phyloP scores from a whole-genome alignment of 1,284 basidiomycete genomes.

The Moesziomyces parantarcticus region DNA sequence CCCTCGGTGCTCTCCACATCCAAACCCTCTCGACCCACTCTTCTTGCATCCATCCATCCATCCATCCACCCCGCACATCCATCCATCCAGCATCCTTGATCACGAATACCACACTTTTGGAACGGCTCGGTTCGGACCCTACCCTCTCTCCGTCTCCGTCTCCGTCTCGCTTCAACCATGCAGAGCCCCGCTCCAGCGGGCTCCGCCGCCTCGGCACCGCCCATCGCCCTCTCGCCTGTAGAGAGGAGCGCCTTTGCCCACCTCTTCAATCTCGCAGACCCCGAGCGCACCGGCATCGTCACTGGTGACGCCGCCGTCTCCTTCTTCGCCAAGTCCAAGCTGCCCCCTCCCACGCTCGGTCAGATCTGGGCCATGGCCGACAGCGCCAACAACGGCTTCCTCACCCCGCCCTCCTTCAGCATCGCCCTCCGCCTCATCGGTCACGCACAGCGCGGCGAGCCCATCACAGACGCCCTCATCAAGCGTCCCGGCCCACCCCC shows the following conservation, averaged over 20 bases:
- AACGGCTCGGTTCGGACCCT: too few species aligned
- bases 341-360: constrained; percentile 73
- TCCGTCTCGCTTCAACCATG: constrained; percentile 16
- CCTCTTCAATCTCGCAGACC: constrained; percentile 63
- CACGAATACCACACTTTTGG: too few species aligned
- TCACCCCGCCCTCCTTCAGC: constrained; percentile 73
- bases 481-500: constrained; percentile 78
- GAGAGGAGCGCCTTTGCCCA: constrained; percentile 63
- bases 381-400: constrained; percentile 71
- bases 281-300: constrained; percentile 59
- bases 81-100: too few species aligned
- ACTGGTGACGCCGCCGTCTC: constrained; percentile 63
- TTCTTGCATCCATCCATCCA: too few species aligned
- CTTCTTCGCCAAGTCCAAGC: constrained; percentile 64
- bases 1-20: too few species aligned
- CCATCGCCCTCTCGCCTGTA: constrained; percentile 43
- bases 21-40: too few species aligned
- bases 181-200: constrained; percentile 49
- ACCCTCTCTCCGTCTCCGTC: too few species aligned
- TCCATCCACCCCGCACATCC: too few species aligned
- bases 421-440: constrained; percentile 90
- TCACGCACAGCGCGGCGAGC: constrained; percentile 88
- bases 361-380: constrained; percentile 95
- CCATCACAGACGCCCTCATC: constrained; percentile 71
- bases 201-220: constrained; percentile 23